Percentiles rank a stretch among this genome's conserved stretches.
These are phyloP conservation scores for Leishmania amazonensis DNA, from an alignment of 208 protist species.

Conservation along the genomic window DNA sequence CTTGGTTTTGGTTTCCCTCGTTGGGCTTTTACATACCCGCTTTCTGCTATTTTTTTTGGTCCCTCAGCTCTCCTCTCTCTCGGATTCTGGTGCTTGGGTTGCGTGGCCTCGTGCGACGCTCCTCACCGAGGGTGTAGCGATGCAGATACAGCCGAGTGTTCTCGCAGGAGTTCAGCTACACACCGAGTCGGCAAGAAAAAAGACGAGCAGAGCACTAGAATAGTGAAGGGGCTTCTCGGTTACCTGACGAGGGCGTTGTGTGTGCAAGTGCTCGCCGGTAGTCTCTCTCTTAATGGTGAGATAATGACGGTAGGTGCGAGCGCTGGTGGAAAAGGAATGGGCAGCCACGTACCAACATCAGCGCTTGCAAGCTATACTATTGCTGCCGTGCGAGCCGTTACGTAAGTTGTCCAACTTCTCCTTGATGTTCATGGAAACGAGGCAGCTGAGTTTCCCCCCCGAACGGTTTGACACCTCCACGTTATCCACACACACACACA, in stretches of 20 bases:
- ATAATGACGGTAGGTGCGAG: neutral
- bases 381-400: neutral
- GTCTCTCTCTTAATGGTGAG: neutral
- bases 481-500: too few relatives aligned
- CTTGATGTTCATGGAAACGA: neutral
- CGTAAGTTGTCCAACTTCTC: neutral
- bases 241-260: neutral
- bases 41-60: neutral
- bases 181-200: neutral
- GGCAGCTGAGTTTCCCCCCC: neutral
- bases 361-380: neutral
- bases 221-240: neutral
- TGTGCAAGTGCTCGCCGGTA: neutral
- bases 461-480: neutral
- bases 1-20: neutral
- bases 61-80: neutral
- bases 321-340: neutral
- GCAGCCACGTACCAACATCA: neutral
- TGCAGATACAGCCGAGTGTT: neutral
- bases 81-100: neutral
- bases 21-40: neutral
- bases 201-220: neutral
- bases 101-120: too few relatives aligned
- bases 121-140: neutral
- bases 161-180: too few relatives aligned